Evolutionary conservation across 768 basidiomycete genomes (phyloP).

Genomic region (Plicaturopsis crispa): DNA sequence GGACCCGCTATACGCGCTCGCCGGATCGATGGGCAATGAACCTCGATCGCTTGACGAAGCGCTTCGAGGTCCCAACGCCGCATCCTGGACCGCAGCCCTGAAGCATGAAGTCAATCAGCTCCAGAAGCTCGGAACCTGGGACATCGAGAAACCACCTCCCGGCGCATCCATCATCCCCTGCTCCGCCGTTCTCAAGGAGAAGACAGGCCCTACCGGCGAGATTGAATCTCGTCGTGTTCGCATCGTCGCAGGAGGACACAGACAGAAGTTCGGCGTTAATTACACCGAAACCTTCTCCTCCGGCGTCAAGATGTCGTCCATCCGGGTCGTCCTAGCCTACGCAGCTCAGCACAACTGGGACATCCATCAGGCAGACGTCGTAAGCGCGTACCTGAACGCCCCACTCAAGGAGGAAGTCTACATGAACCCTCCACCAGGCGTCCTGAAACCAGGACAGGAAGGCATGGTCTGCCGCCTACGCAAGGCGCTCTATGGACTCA

Average conservation of each 20-base stretch:
- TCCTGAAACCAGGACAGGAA: conserved; percentile 7
- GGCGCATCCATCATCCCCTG: conserved; percentile 19
- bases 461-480: conserved; percentile 15
- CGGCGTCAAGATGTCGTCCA: conserved; percentile 12
- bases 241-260: conserved; percentile 22
- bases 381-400: conserved; percentile 20
- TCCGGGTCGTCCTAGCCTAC: conserved; percentile 13
- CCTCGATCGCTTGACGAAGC: neutral
- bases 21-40: neutral
- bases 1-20: neutral
- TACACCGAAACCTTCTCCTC: conserved; percentile 25
- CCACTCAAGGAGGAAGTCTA: conserved; percentile 16
- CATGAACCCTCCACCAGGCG: conserved; percentile 15
- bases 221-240: conserved; percentile 16
- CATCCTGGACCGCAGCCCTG: neutral
- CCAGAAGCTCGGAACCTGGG: conserved; percentile 18
- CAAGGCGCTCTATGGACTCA: conserved; percentile 30
- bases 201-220: conserved; percentile 13
- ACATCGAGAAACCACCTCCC: conserved; percentile 14
- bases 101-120: conserved; percentile 9
- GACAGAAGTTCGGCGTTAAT: conserved; percentile 24
- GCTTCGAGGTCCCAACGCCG: neutral
- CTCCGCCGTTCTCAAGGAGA: conserved; percentile 10
- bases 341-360: conserved; percentile 10
- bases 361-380: conserved; percentile 20